phyloP scores from a whole-genome alignment of 2,329 filamentous ascomycete genomes.

The Claviceps sp. region DNA sequence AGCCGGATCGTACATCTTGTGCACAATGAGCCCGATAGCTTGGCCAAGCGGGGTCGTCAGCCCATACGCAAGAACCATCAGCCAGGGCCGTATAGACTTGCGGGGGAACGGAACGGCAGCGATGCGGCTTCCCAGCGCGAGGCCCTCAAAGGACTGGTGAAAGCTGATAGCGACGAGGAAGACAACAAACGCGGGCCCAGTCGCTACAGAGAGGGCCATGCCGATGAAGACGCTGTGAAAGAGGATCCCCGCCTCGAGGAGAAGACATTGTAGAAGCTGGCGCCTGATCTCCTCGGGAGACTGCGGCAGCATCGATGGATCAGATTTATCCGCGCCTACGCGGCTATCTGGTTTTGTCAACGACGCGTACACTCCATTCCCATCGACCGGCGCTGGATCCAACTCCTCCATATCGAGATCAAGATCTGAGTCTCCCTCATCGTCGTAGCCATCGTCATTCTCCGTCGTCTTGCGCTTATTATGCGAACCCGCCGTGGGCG shows the following conservation, averaged over 20 bases:
- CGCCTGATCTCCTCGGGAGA: conserved; percentile 48
- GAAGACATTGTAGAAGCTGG: conserved; percentile 61
- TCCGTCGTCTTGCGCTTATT: conserved; percentile 17
- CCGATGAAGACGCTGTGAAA: conserved; percentile 81
- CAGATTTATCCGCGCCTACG: neutral
- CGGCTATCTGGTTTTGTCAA: conserved; percentile 14
- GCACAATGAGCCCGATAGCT: conserved; percentile 65
- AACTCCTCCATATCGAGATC: conserved; percentile 50
- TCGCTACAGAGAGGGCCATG: conserved; percentile 73
- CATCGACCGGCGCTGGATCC: conserved; percentile 24
- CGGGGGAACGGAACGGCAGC: conserved; percentile 68
- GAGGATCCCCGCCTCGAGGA: conserved; percentile 71
- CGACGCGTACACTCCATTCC: conserved; percentile 18
- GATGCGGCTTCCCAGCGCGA: conserved; percentile 75
- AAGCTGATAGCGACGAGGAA: conserved; percentile 71
- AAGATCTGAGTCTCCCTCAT: conserved; percentile 35
- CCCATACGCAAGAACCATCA: conserved; percentile 68
- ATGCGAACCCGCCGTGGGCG: conserved; percentile 21
- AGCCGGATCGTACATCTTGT: conserved; percentile 68
- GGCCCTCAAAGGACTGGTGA: conserved; percentile 80
- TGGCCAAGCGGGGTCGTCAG: conserved; percentile 71
- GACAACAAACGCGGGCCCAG: conserved; percentile 65
- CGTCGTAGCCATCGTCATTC: conserved; percentile 21
- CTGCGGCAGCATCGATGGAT: conserved; percentile 12
- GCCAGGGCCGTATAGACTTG: conserved; percentile 63